Conservation (phyloP, 2,329 filamentous ascomycete species). For the Pseudonectria foliicola region DNA sequence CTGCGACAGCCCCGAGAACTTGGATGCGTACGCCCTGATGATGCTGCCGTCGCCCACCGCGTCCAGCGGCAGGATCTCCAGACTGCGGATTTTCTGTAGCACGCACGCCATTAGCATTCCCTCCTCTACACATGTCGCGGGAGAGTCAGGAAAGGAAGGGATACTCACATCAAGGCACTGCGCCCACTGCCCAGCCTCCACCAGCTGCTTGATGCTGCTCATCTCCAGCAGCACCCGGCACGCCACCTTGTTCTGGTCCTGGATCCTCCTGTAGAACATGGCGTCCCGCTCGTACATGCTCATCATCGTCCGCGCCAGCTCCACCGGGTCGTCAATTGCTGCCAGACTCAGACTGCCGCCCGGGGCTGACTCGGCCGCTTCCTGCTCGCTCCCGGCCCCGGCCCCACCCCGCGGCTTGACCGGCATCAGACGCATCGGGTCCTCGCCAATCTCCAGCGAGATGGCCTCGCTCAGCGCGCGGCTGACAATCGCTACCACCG, state of each 20-base stretch:
- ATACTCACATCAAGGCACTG: slow-evolving; percentile 51
- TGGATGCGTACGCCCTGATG: slow-evolving; percentile 73
- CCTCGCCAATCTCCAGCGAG: slow-evolving; percentile 76
- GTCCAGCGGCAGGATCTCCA: slow-evolving; percentile 74
- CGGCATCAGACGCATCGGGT: slow-evolving; percentile 69
- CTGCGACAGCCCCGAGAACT: slow-evolving; percentile 71
- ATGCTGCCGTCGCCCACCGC: slow-evolving; percentile 66
- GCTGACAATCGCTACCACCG: slow-evolving; percentile 84
- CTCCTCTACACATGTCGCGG: neutral
- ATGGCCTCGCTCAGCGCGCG: slow-evolving; percentile 85
- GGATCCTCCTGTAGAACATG: slow-evolving; percentile 53
- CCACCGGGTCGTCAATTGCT: slow-evolving; percentile 53
- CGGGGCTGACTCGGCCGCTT: slow-evolving; percentile 28
- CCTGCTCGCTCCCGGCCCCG: slow-evolving; percentile 32
- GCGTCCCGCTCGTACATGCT: slow-evolving; percentile 53
- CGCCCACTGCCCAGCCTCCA: slow-evolving; percentile 49
- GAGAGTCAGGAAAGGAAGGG: neutral
- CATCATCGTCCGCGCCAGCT: slow-evolving; percentile 56
- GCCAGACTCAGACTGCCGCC: slow-evolving; percentile 55
- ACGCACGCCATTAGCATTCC: slow-evolving; percentile 12
- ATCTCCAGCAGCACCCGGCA: slow-evolving; percentile 52
- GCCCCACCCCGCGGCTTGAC: slow-evolving; percentile 61
- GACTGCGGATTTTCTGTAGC: slow-evolving; percentile 58
- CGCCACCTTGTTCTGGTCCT: slow-evolving; percentile 49
- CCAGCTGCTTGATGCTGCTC: slow-evolving; percentile 52